Percentiles rank a stretch among this genome's conserved stretches.
These are phyloP conservation scores for Scedosporium minutisporum DNA, from an alignment of 2,329 filamentous ascomycete species.

Conservation along the genomic window DNA sequence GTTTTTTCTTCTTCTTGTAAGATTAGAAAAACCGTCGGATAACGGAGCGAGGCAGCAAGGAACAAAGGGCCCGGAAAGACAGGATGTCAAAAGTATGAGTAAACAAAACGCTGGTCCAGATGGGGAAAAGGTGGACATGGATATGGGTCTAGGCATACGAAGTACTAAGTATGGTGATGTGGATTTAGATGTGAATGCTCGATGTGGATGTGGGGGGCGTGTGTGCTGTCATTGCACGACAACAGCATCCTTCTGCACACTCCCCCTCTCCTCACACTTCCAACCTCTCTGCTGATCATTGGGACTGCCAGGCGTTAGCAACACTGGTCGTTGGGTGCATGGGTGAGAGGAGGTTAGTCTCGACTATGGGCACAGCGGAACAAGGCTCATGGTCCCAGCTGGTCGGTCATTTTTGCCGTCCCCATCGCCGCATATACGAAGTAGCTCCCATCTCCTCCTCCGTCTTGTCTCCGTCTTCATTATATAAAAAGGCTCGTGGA, in stretches of 20 bases:
- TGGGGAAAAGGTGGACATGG: no score
- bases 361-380: background rate
- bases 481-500: constrained; percentile 1
- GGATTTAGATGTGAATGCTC: background rate
- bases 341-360: background rate
- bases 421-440: background rate
- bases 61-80: no score
- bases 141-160: no score
- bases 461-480: background rate
- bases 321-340: background rate
- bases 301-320: background rate
- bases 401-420: background rate
- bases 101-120: no score
- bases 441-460: background rate
- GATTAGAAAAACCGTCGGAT: background rate
- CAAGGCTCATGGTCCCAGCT: background rate
- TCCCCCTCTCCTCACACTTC: background rate
- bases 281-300: background rate
- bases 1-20: background rate
- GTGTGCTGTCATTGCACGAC: background rate
- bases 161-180: no score
- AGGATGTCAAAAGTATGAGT: no score
- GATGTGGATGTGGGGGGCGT: background rate
- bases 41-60: background rate
- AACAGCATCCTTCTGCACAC: background rate